phyloP scores from a whole-genome alignment of 345 rosid species.

The Combretum micranthum region DNA sequence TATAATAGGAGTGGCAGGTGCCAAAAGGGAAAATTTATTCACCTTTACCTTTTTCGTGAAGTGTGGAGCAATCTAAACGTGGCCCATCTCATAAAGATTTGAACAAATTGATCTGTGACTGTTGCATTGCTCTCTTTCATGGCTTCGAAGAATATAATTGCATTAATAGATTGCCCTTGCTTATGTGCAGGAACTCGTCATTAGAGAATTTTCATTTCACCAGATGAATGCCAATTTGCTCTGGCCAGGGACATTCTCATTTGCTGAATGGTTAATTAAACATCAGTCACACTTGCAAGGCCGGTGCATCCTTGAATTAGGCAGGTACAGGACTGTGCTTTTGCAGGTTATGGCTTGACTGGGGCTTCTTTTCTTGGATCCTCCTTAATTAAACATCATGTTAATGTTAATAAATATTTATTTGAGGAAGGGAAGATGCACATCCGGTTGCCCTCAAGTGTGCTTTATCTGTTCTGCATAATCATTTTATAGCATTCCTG shows the following conservation, averaged over 20 bases:
- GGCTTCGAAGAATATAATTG: background rate
- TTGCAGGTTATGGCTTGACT: background rate
- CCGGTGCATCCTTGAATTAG: conserved; percentile 76
- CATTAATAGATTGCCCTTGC: background rate
- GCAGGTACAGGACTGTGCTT: conserved; percentile 42
- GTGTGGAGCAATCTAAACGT: too few species aligned
- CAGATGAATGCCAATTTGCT: conserved; percentile 93
- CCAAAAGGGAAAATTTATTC: too few species aligned
- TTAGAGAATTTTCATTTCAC: conserved; percentile 85
- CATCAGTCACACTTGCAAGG: conserved; percentile 39
- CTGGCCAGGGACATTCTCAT: conserved; percentile 94
- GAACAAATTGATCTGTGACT: background rate
- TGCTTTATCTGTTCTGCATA: too few species aligned
- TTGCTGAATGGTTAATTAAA: conserved; percentile 80
- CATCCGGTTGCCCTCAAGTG: too few species aligned
- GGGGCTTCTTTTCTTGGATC: background rate
- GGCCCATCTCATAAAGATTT: too few species aligned
- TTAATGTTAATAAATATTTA: too few species aligned
- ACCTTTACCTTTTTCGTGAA: too few species aligned
- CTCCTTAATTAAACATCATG: too few species aligned
- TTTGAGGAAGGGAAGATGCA: too few species aligned
- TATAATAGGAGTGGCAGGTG: too few species aligned
- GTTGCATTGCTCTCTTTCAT: background rate
- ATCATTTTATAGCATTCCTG: too few species aligned
- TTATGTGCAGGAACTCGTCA: conserved; percentile 52